Base-by-base conservation (phyloP, 192 early-diverging fungal genomes). In the Dissophora globulifera region DNA sequence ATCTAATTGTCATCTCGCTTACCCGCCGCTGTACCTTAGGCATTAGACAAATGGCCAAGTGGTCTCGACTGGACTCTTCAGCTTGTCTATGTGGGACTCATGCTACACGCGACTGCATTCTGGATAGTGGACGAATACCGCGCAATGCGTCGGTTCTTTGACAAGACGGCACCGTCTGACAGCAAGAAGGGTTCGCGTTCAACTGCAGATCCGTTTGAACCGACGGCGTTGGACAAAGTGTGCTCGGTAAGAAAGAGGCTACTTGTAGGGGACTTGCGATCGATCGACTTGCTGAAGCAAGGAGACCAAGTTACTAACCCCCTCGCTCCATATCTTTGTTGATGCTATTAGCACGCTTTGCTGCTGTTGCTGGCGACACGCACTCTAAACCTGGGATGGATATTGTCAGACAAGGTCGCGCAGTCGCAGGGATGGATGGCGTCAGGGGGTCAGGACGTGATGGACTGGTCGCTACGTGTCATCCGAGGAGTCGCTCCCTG, bases 101-200 rank as follows among this genome's bases (percentile, higher is more conserved):
- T 75, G 12, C 54, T 64, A 10, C 70, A 75, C 58, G 70, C 62
- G 17, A 54, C 62, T 0, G 49, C 57, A 11, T 75, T 75, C 22
- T 75, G 70, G 70, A 45, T 56, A 6, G 48, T 75, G 9, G 62
- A 54, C 12, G 70, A 75, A 41, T 75, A 59, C n/a, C 62, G 50
- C n/a, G n/a, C 50, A 1, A 8, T 59, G 22, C 27, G 25, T 4
- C 48, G 57, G 9, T 38, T 54, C 11, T 49, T 43, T n/a, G 43
- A 47, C 15, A 43, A 29, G 22, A 64, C 59, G 25, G 11, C 45
- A 15, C 2, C 29, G 27, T 42, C 49, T 6, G 9, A 23, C 11
- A 59, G 54, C 29, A 75, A 54, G 42, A 60, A 51, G 25, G 43
- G 41, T 2, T 4, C 55, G 10, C 19, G 51, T 1, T 31, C 41